phyloP scores from a whole-genome alignment of 164 flowering plant genomes.

The Cinnamomum micranthum region DNA sequence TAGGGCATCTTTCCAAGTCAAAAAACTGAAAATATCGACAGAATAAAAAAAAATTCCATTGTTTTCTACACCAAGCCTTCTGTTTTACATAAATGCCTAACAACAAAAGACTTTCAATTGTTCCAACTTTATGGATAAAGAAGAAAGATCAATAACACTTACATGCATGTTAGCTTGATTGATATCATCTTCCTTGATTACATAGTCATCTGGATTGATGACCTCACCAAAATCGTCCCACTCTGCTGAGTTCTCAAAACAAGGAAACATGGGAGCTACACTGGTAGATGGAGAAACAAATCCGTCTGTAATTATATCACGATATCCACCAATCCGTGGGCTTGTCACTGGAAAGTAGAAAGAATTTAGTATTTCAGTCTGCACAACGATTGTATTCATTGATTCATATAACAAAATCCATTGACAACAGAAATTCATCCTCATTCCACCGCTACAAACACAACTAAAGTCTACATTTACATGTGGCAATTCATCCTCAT shows the following conservation, averaged over 20 bases:
- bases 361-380: not conserved
- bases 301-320: constrained; percentile 83
- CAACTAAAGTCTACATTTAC: not conserved
- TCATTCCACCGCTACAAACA: not conserved
- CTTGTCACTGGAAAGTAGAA: constrained; percentile 36
- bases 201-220: constrained; percentile 93
- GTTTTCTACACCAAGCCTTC: not conserved
- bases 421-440: not conserved
- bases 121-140: too few species aligned
- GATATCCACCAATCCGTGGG: constrained; percentile 38
- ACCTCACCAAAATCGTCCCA: constrained; percentile 99
- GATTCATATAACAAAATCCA: not conserved
- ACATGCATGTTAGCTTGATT: constrained; percentile 54
- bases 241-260: constrained; percentile 65
- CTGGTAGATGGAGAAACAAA: constrained; percentile 78
- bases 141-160: constrained; percentile 17
- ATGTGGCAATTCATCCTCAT: not conserved
- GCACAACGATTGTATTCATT: constrained; percentile 32
- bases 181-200: constrained; percentile 75
- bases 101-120: too few species aligned
- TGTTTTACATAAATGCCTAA: not conserved
- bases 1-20: too few species aligned
- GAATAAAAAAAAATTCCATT: too few species aligned
- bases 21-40: too few species aligned
- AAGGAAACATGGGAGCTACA: constrained; percentile 94